Percentiles rank a stretch among this genome's conserved stretches.
These are phyloP conservation scores for Endoconidiophora laricicola DNA, from an alignment of 2,329 filamentous ascomycete species.

Conservation along the genomic window DNA sequence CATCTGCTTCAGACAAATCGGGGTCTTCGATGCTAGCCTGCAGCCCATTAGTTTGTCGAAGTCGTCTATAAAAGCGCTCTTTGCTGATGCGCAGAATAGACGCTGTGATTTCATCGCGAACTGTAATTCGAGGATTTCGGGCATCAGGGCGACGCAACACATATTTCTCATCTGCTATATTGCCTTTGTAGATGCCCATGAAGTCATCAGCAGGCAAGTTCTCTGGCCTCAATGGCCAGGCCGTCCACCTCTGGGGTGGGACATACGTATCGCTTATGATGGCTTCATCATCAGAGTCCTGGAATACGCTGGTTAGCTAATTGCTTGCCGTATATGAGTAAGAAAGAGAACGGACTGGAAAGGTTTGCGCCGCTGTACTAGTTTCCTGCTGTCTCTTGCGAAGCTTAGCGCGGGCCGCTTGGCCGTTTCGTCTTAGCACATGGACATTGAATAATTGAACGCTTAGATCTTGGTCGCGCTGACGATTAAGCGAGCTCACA, in stretches of 20 bases:
- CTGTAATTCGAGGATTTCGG: not conserved
- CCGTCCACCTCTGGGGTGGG: slow-evolving; percentile 53
- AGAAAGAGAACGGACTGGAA: not conserved
- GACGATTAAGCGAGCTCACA: slow-evolving; percentile 43
- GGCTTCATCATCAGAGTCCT: slow-evolving; percentile 9
- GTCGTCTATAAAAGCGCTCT: slow-evolving; percentile 2
- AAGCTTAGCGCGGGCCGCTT: slow-evolving; percentile 9
- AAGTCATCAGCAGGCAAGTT: slow-evolving; percentile 34
- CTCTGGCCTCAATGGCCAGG: slow-evolving; percentile 58
- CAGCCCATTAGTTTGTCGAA: slow-evolving; percentile 1
- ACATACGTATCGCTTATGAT: slow-evolving; percentile 17
- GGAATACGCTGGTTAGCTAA: not conserved
- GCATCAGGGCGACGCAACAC: not conserved
- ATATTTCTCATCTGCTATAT: not conserved
- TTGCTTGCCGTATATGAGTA: not conserved
- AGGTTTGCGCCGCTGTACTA: not conserved
- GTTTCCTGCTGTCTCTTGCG: slow-evolving; percentile 17
- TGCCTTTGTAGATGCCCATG: not conserved
- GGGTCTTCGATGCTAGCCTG: slow-evolving; percentile 7
- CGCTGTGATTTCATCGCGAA: slow-evolving; percentile 9
- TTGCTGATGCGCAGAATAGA: slow-evolving; percentile 4
- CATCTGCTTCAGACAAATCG: not conserved
- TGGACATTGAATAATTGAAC: slow-evolving; percentile 68
- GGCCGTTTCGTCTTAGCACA: slow-evolving; percentile 35
- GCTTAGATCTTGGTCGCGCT: slow-evolving; percentile 49